Evolutionary conservation across 1,284 basidiomycete species (phyloP).

Genomic region (Ustilago bromivora): DNA sequence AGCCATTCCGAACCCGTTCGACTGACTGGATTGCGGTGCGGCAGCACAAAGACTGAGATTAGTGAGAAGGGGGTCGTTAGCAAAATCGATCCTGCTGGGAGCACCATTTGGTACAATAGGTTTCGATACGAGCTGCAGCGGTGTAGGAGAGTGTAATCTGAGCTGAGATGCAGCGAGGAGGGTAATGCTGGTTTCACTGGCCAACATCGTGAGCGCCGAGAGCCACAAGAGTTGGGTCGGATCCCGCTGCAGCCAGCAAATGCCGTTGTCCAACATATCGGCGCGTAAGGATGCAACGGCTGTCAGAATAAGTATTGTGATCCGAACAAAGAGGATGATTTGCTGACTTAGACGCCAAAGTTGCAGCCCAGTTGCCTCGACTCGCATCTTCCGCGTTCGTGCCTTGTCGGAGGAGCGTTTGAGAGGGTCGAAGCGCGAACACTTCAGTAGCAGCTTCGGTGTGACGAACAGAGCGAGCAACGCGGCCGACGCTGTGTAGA

Average conservation of each 20-base stretch:
- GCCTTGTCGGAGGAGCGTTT: constrained; percentile 24
- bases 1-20: neutral
- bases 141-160: constrained; percentile 16
- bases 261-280: neutral
- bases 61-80: constrained; percentile 21
- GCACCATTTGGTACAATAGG: constrained; percentile 11
- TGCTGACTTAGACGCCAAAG: constrained; percentile 23
- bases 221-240: constrained; percentile 9
- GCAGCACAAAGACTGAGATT: constrained; percentile 19
- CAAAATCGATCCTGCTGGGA: neutral
- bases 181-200: constrained; percentile 19
- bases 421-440: constrained; percentile 18
- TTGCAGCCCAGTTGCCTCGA: constrained; percentile 8
- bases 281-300: neutral
- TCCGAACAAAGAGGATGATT: constrained; percentile 7
- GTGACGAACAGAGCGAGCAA: neutral
- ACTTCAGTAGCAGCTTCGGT: constrained; percentile 6
- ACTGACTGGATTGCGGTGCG: neutral
- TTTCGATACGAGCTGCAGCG: constrained; percentile 37
- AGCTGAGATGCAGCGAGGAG: constrained; percentile 17
- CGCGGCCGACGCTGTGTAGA: neutral
- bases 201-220: constrained; percentile 7
- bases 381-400: constrained; percentile 21
- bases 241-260: constrained; percentile 5
- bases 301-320: neutral